Evolutionary conservation across 2,329 filamentous ascomycete species (phyloP).

Genomic region (Kalaharituber pfeilii): DNA sequence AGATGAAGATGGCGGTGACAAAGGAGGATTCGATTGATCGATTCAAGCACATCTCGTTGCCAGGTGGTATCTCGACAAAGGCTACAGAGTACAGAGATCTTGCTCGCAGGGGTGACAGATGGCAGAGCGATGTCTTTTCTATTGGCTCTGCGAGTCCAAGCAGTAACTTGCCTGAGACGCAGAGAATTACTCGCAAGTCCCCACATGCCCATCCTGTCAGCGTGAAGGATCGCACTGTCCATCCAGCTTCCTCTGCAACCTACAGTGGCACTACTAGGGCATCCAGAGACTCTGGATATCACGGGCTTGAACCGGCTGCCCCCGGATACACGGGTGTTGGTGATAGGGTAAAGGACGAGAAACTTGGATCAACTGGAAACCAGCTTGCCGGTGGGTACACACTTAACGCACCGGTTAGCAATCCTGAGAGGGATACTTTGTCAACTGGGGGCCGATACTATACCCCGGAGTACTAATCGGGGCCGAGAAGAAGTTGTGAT

Average conservation of each 20-base stretch:
- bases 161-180: constrained; percentile 45
- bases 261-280: background rate
- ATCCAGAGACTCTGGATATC: constrained; percentile 17
- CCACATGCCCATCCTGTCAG: constrained; percentile 22
- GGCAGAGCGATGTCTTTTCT: constrained; percentile 87
- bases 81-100: constrained; percentile 85
- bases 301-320: background rate
- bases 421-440: too few relatives aligned
- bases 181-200: constrained; percentile 41
- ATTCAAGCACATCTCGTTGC: constrained; percentile 73
- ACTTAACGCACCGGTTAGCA: background rate
- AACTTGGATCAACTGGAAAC: background rate
- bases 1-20: constrained; percentile 69
- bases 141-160: constrained; percentile 64
- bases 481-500: background rate
- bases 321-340: background rate
- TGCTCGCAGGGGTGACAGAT: constrained; percentile 72
- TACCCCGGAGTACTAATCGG: background rate
- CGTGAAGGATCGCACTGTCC: constrained; percentile 5
- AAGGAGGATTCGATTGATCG: constrained; percentile 59
- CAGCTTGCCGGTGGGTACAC: background rate
- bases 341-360: background rate
- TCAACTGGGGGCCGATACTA: too few relatives aligned
- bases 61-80: constrained; percentile 79
- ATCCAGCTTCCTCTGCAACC: constrained; percentile 3